Percentiles rank a stretch among this genome's conserved stretches.
phyloP scores from a whole-genome alignment of 2,329 filamentous ascomycete species.

The Pezicula radicicola region DNA sequence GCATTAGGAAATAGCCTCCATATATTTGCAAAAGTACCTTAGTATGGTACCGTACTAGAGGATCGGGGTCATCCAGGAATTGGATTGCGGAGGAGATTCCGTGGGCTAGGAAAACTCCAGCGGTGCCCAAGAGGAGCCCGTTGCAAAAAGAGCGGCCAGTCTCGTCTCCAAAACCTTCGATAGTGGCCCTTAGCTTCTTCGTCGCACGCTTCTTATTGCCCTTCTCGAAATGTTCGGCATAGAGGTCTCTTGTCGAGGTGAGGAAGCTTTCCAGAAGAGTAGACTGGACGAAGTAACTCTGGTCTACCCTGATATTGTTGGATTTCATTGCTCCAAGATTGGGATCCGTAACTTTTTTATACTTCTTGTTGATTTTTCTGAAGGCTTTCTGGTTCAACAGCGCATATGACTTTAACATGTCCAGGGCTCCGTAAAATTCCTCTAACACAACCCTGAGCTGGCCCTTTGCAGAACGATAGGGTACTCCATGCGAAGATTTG shows the following conservation, averaged over 20 bases:
- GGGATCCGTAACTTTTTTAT: constrained; percentile 66
- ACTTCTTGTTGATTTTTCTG: constrained; percentile 98
- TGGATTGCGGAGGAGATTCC: constrained; percentile 59
- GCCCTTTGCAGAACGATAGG: constrained; percentile 83
- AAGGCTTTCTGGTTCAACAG: constrained; percentile 90
- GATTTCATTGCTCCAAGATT: background rate
- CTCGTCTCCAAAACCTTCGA: constrained; percentile 53
- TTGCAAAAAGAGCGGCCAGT: constrained; percentile 57
- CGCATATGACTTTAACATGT: constrained; percentile 88
- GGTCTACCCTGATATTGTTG: constrained; percentile 66
- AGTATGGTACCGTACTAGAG: constrained; percentile 47
- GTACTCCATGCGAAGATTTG: constrained; percentile 57
- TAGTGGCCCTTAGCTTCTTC: constrained; percentile 77
- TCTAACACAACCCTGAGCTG: constrained; percentile 90
- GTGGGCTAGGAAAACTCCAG: constrained; percentile 63
- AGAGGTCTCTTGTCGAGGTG: constrained; percentile 81
- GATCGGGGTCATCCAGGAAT: constrained; percentile 48
- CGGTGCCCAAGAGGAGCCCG: constrained; percentile 66
- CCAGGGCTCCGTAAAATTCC: constrained; percentile 89
- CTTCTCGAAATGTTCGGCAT: constrained; percentile 89
- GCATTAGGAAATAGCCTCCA: constrained; percentile 80
- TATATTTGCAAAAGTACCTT: constrained; percentile 84
- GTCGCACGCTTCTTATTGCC: constrained; percentile 91
- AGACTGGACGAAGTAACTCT: constrained; percentile 87
- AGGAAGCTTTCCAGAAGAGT: constrained; percentile 80